These are phyloP conservation scores for Acer saccharum DNA, from an alignment of 345 rosid species.

Conservation along the genomic window DNA sequence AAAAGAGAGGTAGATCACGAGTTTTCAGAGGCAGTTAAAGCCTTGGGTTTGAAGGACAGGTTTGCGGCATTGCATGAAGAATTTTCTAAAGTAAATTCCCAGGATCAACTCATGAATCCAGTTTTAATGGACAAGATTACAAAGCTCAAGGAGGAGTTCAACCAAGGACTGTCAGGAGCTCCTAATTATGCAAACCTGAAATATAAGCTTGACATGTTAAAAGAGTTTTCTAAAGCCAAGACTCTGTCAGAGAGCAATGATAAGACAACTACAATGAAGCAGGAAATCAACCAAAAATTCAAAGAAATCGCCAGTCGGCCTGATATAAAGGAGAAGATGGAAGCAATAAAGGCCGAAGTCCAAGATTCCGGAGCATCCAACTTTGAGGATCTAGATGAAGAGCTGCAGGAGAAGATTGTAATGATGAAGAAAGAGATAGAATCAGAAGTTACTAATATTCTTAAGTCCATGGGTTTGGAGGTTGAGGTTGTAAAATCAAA, in stretches of 20 bases:
- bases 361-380: slow-evolving; percentile 52
- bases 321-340: slow-evolving; percentile 65
- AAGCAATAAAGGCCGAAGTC: slow-evolving; percentile 59
- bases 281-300: slow-evolving; percentile 58
- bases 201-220: slow-evolving; percentile 72
- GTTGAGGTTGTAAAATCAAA: slow-evolving; percentile 45
- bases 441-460: slow-evolving; percentile 49
- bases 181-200: slow-evolving; percentile 65
- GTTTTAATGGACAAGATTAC: slow-evolving; percentile 55
- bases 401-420: slow-evolving; percentile 52
- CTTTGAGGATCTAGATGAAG: slow-evolving; percentile 55
- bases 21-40: slow-evolving; percentile 61
- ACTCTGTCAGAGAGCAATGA: slow-evolving; percentile 37
- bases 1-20: slow-evolving; percentile 76
- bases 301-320: slow-evolving; percentile 58
- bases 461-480: slow-evolving; percentile 63
- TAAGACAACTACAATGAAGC: slow-evolving; percentile 36
- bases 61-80: slow-evolving; percentile 47
- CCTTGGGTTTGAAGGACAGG: slow-evolving; percentile 62
- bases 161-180: slow-evolving; percentile 47
- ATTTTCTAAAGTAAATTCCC: slow-evolving; percentile 49
- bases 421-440: slow-evolving; percentile 52
- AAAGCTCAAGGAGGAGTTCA: slow-evolving; percentile 67
- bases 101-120: slow-evolving; percentile 63
- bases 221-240: slow-evolving; percentile 66